Conservation (phyloP, 441 rosid species). For the Jatropha podagrica region DNA sequence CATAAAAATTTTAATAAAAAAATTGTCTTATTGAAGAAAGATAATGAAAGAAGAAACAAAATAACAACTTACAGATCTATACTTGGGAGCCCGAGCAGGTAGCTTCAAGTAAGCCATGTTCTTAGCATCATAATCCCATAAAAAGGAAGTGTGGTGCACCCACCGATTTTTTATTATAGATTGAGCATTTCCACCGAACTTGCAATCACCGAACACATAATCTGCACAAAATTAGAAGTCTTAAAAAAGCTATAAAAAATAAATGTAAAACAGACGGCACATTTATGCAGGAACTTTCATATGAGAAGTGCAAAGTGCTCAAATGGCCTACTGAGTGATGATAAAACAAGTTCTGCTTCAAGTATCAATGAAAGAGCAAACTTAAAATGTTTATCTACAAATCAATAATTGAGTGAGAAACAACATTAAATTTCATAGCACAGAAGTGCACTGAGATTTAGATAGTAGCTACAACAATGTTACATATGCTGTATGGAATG, state of each 20-base stretch:
- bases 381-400: background rate
- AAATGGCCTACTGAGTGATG: background rate
- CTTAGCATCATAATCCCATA: constrained; percentile 64
- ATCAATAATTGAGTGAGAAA: background rate
- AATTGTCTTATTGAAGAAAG: background rate
- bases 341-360: background rate
- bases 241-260: background rate
- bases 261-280: background rate
- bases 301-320: background rate
- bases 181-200: constrained; percentile 92
- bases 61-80: constrained; percentile 48
- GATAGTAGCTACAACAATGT: background rate
- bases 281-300: background rate
- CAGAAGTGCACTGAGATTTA: background rate
- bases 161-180: constrained; percentile 72
- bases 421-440: background rate
- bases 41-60: background rate
- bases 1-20: background rate
- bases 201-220: constrained; percentile 69
- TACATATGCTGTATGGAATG: background rate
- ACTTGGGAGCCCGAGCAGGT: constrained; percentile 63
- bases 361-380: background rate
- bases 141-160: constrained; percentile 87
- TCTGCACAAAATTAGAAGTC: constrained; percentile 36
- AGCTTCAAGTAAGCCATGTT: constrained; percentile 82